Percentiles rank a stretch among this genome's conserved stretches.
Evolutionary conservation across 148 eudicot genomes (phyloP).

Genomic region (Rhododendron molle): DNA sequence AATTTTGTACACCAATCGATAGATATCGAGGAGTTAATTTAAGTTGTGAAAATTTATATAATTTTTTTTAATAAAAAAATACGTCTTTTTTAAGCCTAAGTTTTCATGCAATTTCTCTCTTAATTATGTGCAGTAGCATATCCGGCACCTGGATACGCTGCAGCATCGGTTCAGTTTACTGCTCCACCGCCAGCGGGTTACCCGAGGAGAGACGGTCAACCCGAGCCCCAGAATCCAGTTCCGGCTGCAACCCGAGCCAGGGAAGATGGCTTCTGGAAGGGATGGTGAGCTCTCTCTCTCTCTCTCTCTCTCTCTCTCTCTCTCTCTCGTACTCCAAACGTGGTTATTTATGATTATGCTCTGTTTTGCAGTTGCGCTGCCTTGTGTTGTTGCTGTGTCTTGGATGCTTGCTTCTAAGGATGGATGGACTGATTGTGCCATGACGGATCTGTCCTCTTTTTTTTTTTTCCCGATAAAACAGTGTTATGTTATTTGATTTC

Average conservation of each 20-base stretch:
- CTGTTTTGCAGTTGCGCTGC: slow-evolving; percentile 14
- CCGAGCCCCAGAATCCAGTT: neutral
- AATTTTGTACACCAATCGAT: too few species aligned
- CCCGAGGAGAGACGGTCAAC: slow-evolving; percentile 20
- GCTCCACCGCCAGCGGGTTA: slow-evolving; percentile 31
- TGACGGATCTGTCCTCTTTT: neutral
- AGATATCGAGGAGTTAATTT: too few species aligned
- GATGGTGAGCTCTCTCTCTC: slow-evolving; percentile 19
- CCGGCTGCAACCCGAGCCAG: slow-evolving; percentile 16
- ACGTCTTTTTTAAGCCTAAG: too few species aligned
- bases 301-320: neutral
- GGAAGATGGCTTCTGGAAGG: slow-evolving; percentile 40
- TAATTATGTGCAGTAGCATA: neutral
- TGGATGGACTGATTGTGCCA: neutral
- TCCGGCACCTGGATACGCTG: slow-evolving; percentile 14
- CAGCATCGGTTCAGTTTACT: neutral
- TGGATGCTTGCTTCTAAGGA: slow-evolving; percentile 1
- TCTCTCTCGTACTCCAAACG: neutral
- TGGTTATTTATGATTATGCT: neutral
- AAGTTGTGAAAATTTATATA: too few species aligned
- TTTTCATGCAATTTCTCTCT: neutral
- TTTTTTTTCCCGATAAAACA: neutral
- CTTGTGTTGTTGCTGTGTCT: slow-evolving; percentile 4
- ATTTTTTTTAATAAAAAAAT: too few species aligned
- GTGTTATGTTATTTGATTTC: neutral